These are phyloP conservation scores for Claviceps sp. DNA, from an alignment of 2,329 filamentous ascomycete species.

Conservation along the genomic window DNA sequence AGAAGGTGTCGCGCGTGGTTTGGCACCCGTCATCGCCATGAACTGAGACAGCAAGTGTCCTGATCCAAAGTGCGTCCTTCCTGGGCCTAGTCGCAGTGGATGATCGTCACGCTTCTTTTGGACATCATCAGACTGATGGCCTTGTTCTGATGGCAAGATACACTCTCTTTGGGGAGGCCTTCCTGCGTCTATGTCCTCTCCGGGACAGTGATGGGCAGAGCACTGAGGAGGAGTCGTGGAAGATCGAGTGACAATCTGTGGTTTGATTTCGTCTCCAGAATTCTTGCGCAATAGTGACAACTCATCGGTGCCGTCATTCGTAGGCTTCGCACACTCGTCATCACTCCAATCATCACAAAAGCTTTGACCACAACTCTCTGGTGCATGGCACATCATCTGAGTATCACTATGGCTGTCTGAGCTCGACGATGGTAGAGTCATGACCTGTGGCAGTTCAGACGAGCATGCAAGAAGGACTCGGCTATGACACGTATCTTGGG, in stretches of 20 bases:
- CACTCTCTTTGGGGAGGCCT: not conserved
- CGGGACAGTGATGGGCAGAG: not conserved
- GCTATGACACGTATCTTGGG: not conserved
- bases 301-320: not conserved
- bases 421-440: not conserved
- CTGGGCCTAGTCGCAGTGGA: not conserved
- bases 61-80: not conserved
- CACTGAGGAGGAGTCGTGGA: not conserved
- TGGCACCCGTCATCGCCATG: constrained; percentile 5
- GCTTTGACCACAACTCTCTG: not conserved
- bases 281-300: not conserved
- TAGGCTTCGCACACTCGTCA: not conserved
- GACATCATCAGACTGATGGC: not conserved
- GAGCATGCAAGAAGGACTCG: not conserved
- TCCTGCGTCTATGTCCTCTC: not conserved
- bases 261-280: not conserved
- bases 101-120: not conserved
- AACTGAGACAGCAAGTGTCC: constrained; percentile 3
- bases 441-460: not conserved
- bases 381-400: not conserved
- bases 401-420: not conserved
- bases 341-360: not conserved
- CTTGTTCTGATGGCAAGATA: not conserved
- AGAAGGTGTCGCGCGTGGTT: not conserved
- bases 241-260: not conserved